Evolutionary conservation across 495 filamentous ascomycete species (phyloP), one percentile per base, ranked within the genome.

Genomic region (Hypoxylon cercidicola): DNA sequence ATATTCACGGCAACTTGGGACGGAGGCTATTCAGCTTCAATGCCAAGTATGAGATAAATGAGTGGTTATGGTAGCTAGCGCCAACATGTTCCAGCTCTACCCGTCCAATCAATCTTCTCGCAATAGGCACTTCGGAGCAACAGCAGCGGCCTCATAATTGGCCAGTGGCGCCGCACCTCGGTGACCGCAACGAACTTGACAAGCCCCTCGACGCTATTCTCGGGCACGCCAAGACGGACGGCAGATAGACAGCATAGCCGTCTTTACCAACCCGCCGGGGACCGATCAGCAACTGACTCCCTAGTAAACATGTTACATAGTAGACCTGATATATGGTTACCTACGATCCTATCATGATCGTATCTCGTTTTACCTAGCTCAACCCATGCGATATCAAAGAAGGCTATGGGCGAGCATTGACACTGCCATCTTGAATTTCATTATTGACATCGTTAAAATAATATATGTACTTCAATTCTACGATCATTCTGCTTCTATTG

Each of bases 81-180:
- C 60, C 45, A 50, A 44, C 45, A 18, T 48, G 52, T 32, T 45
- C 40, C 59, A 55, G 58, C 40, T 50, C 48, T 40, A 13, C n/a
- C 53, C 53, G 50, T 44, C 64, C 58, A 68, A 62, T 68, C 41
- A 59, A 15, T 18, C 43, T 23, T 60, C 55, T 50, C 45, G 11
- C 51, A 30, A 32, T 35, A n/a, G n/a, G n/a, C n/a, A 51, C 50
- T 45, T 21, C 64, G 64, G 64, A 68, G 59, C 28, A 20, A 40
- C 41, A 23, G 43, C 59, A 55, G 50, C 21, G 40, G 28, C n/a
- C 12, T 58, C 37, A 23, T 58, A 23, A 68, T 68, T 63, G 59
- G 64, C 16, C 39, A 25, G 43, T 35, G 41, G 58, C 54, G 59
- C 64, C 59, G 63, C 64, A 68, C 49, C 64, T 63, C 64, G 64